Conservation (phyloP, 202 grass and related monocot species). For the Schoenoplectus triqueter region DNA sequence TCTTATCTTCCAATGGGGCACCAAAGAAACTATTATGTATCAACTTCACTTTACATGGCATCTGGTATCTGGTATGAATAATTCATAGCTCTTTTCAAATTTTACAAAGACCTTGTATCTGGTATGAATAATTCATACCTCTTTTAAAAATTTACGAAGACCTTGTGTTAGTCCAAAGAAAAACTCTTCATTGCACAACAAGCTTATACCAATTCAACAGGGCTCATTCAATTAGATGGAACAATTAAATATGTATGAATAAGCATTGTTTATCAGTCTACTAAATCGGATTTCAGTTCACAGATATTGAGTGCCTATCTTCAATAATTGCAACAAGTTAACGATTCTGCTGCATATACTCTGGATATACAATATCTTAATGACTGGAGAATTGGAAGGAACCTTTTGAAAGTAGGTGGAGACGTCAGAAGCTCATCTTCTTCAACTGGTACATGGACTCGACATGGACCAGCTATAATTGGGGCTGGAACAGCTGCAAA, state of each 20-base stretch:
- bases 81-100: too few species aligned
- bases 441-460: too few species aligned
- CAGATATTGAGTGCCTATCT: background rate
- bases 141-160: constrained; percentile 99
- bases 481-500: background rate
- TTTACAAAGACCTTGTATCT: too few species aligned
- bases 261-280: background rate
- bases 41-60: background rate
- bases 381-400: background rate
- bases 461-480: background rate
- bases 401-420: background rate
- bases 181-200: constrained; percentile 84
- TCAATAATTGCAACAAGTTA: too few species aligned
- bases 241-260: background rate
- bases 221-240: background rate
- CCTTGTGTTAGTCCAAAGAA: constrained; percentile 93
- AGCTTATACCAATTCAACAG: constrained; percentile 61
- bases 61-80: background rate
- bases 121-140: constrained; percentile 59
- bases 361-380: background rate
- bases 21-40: background rate
- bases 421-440: background rate
- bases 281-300: background rate
- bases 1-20: too few species aligned
- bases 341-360: too few species aligned